Conservation (phyloP, 139 green algal genomes). For the Coelastrella sp. region DNA sequence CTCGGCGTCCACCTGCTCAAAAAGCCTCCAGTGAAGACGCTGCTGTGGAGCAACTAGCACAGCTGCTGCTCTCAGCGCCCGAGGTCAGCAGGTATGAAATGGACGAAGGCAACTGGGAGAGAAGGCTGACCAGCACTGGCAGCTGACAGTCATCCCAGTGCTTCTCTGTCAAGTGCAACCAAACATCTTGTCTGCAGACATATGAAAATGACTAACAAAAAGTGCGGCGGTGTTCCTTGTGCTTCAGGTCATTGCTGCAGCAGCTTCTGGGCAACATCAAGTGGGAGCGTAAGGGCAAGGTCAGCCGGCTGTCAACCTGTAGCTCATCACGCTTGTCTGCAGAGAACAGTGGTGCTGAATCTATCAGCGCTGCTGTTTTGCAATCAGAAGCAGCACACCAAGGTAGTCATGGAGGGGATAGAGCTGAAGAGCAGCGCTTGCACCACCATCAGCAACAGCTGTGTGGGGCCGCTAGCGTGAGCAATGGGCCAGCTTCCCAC, state of each 20-base stretch:
- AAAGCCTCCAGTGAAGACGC: constrained; percentile 70
- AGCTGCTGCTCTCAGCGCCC: constrained; percentile 58
- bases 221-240: background rate
- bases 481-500: background rate
- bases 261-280: constrained; percentile 30
- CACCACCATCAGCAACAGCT: background rate
- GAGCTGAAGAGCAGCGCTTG: too few relatives aligned
- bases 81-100: constrained; percentile 18
- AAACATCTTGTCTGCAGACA: too few relatives aligned
- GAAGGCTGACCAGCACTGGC: background rate
- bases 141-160: background rate
- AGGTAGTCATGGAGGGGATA: too few relatives aligned
- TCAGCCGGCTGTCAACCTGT: background rate
- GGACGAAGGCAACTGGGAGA: background rate
- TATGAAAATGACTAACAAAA: background rate
- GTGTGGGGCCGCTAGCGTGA: background rate
- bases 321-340: background rate
- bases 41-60: constrained; percentile 77
- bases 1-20: constrained; percentile 76
- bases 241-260: background rate
- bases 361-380: background rate
- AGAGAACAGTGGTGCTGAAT: too few relatives aligned
- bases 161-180: background rate
- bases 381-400: background rate
- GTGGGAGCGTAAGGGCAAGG: background rate